phyloP scores from a whole-genome alignment of 73 alveolate species.

The Tetrahymena thermophila region DNA sequence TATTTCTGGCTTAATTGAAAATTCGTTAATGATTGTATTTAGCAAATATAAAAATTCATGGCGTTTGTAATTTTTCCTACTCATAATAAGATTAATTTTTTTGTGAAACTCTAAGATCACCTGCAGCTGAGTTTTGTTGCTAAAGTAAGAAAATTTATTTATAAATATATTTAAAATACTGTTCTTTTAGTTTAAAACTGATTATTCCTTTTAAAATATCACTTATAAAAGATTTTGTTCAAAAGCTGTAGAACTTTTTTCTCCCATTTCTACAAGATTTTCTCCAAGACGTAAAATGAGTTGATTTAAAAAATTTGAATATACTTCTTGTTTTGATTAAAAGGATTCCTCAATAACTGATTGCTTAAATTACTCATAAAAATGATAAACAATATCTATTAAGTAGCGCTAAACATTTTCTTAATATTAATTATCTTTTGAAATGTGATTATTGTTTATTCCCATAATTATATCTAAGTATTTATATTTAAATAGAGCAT shows the following conservation, averaged over 20 bases:
- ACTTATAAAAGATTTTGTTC: neutral
- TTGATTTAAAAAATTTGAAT: neutral
- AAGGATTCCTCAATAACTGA: neutral
- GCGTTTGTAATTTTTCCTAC: neutral
- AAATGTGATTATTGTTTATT: neutral
- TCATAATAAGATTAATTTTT: neutral
- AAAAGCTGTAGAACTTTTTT: neutral
- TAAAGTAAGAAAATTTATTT: neutral
- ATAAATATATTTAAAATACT: neutral
- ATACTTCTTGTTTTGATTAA: neutral
- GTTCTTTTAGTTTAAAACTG: neutral
- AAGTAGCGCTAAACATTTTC: neutral
- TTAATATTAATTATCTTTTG: neutral
- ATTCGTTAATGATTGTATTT: neutral
- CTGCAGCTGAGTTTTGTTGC: neutral
- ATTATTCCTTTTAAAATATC: neutral
- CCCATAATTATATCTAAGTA: neutral
- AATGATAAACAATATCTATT: neutral
- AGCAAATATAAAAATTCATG: neutral
- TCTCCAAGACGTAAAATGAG: neutral
- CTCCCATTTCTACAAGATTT: neutral
- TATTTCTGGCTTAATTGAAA: neutral
- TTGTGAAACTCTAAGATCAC: neutral
- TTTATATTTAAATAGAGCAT: neutral
- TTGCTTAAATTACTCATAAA: neutral